Evolutionary conservation across 1,284 basidiomycete species (phyloP).

Genomic region (Trametes pubescens): DNA sequence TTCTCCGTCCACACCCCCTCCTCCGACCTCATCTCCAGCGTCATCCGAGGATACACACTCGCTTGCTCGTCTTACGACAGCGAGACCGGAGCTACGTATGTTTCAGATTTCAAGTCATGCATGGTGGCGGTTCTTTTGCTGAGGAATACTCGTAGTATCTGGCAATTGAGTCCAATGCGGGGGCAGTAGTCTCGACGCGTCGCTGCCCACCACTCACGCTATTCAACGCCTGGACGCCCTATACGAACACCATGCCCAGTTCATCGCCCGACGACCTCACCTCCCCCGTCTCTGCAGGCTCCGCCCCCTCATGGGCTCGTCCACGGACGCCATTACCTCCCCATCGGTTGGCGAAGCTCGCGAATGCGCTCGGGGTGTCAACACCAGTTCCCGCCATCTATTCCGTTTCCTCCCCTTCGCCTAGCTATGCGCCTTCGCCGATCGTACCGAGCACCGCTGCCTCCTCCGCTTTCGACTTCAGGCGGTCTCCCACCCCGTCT

Average conservation of each 20-base stretch:
- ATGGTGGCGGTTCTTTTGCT: constrained; percentile 2
- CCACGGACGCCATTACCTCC: constrained; percentile 77
- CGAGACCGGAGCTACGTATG: constrained; percentile 1
- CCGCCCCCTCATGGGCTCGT: constrained; percentile 56
- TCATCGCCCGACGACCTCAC: constrained; percentile 33
- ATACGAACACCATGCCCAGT: constrained; percentile 41
- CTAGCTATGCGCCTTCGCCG: constrained; percentile 45
- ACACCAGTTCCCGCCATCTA: constrained; percentile 69
- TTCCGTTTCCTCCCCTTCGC: constrained; percentile 41
- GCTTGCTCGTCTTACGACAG: not conserved
- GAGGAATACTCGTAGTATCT: not conserved
- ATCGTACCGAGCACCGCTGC: constrained; percentile 41
- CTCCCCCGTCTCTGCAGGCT: constrained; percentile 36
- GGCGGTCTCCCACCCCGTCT: constrained; percentile 68
- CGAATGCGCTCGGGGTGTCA: constrained; percentile 82
- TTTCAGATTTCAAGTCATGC: constrained; percentile 12
- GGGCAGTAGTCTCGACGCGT: constrained; percentile 12
- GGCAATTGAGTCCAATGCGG: constrained; percentile 20
- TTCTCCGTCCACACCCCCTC: not conserved
- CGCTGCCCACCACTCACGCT: not conserved
- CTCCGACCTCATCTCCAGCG: not conserved
- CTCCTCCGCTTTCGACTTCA: constrained; percentile 48
- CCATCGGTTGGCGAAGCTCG: constrained; percentile 77
- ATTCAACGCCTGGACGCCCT: constrained; percentile 13
- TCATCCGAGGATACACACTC: not conserved